These are phyloP conservation scores for Hyphopichia buzzinii DNA, from an alignment of 1,139 yeast species.

Conservation along the genomic window DNA sequence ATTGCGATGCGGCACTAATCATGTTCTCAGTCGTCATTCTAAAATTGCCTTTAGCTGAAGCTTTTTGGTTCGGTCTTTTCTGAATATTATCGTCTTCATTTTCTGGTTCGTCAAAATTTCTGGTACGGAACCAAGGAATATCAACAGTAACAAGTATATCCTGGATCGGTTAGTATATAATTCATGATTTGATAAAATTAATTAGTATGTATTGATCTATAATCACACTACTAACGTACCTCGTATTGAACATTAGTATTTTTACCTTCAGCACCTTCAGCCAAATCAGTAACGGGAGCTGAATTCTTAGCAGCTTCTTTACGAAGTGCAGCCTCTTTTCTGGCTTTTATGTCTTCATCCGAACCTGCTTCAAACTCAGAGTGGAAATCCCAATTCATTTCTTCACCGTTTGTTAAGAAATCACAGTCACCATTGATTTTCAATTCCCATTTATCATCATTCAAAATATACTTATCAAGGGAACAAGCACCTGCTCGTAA, in stretches of 20 bases:
- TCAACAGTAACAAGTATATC: constrained; percentile 44
- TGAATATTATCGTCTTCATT: constrained; percentile 8
- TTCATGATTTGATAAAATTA: not conserved
- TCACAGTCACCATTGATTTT: constrained; percentile 67
- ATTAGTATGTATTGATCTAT: constrained; percentile 5
- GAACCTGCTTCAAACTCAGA: constrained; percentile 72
- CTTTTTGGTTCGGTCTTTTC: constrained; percentile 5
- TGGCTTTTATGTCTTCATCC: constrained; percentile 63
- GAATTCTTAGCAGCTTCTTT: constrained; percentile 11
- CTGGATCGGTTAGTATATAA: constrained; percentile 28
- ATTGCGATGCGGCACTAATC: constrained; percentile 41
- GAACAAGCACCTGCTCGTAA: constrained; percentile 50
- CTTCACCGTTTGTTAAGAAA: constrained; percentile 73
- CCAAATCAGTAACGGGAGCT: constrained; percentile 18
- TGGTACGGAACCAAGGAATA: constrained; percentile 25
- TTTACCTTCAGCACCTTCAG: constrained; percentile 15
- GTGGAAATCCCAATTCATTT: constrained; percentile 86
- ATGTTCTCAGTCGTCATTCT: constrained; percentile 9
- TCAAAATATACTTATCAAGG: constrained; percentile 34
- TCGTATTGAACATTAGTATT: constrained; percentile 28
- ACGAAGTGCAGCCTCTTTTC: constrained; percentile 28
- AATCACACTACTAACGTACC: constrained; percentile 25
- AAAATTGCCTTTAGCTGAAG: constrained; percentile 10
- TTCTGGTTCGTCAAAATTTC: constrained; percentile 7
- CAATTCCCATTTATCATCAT: constrained; percentile 45